Evolutionary conservation across 768 basidiomycete species (phyloP), one percentile per base, ranked within the genome.

Genomic region (Dentipellis fragilis): DNA sequence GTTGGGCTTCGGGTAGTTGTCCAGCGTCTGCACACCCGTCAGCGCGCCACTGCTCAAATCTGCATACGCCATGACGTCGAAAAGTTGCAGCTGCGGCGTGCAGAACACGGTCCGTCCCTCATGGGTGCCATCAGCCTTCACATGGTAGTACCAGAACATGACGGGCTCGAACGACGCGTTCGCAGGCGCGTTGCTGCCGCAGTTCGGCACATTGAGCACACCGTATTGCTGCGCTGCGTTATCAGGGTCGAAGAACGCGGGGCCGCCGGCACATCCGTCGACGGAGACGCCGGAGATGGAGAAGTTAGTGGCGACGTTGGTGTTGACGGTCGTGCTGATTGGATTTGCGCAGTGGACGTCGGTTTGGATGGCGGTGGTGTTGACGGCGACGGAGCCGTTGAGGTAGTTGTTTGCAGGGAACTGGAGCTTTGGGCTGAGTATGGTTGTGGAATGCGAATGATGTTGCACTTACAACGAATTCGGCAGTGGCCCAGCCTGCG

Each of bases 131-230:
- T 71, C 64, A 16, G 59, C 51, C 35, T 58, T 59, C 6, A 54
- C 56, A 53, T 77, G 71, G 64, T 74, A 84, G 64, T 66, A 85
- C 84, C 84, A 87, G 62, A 86, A 87, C 69, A 86, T 75, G 45
- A 86, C 81, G 8, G 85, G 82, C 37, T 73, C 76, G 57, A 75
- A 74, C 21, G 62, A 58, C 34, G 75, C 67, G 38, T 70, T 60
- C 34, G 74, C 56, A 36, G 65, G 45, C 19, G 19, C 22, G 59
- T 56, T 36, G 50, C 62, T 56, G 56, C 71, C 66, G 61, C 62
- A 65, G 39, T 70, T 67, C 52, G 69, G 58, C 9, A 72, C 59
- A 1, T 74, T 72, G 17, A 67, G 51, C 3, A 80, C 81, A 46
- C 75, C 78, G 60, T 78, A 84, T 63, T 83, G 83, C 54, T 72